These are phyloP conservation scores for Psilocybe tampanensis DNA, from an alignment of 768 basidiomycete genomes.

Conservation along the genomic window DNA sequence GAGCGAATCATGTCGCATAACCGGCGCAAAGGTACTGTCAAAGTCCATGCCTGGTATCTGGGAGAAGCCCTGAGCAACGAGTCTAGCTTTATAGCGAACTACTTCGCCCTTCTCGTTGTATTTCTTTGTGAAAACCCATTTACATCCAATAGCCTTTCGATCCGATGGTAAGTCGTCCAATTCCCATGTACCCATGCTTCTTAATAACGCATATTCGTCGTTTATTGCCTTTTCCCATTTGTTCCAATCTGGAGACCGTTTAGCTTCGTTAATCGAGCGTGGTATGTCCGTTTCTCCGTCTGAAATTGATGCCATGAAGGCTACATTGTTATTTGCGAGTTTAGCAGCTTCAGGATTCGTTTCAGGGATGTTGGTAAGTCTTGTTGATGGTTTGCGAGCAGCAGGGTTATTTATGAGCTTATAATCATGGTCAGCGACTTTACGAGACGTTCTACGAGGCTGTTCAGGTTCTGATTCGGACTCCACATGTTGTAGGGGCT, in stretches of 20 bases:
- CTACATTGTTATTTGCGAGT: too few relatives aligned
- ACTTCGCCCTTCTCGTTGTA: conserved; percentile 32
- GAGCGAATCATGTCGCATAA: conserved; percentile 31
- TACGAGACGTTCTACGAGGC: too few relatives aligned
- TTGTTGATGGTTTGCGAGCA: too few relatives aligned
- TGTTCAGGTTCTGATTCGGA: too few relatives aligned
- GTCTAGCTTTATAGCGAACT: conserved; percentile 31
- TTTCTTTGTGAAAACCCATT: conserved; percentile 39
- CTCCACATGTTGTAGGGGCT: too few relatives aligned
- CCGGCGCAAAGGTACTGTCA: conserved; percentile 30
- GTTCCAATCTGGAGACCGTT: conserved; percentile 1
- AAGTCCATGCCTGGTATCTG: conserved; percentile 42
- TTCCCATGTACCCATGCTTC: conserved; percentile 32
- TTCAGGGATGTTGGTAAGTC: too few relatives aligned
- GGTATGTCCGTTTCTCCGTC: background rate
- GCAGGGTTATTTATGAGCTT: too few relatives aligned
- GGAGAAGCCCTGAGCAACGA: conserved; percentile 36
- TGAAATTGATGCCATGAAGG: too few relatives aligned
- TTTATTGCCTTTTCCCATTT: conserved; percentile 29
- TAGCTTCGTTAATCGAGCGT: conserved; percentile 1
- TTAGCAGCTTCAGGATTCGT: too few relatives aligned
- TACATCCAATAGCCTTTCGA: conserved; percentile 24
- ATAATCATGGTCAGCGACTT: too few relatives aligned
- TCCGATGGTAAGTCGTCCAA: conserved; percentile 24
- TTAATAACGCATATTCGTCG: conserved; percentile 24